A percentile compares a stretch with the other conserved stretches of the same genome.
These are phyloP conservation scores for Caryopteris hybrid DNA, from an alignment of 305 asterid species.

Conservation along the genomic window DNA sequence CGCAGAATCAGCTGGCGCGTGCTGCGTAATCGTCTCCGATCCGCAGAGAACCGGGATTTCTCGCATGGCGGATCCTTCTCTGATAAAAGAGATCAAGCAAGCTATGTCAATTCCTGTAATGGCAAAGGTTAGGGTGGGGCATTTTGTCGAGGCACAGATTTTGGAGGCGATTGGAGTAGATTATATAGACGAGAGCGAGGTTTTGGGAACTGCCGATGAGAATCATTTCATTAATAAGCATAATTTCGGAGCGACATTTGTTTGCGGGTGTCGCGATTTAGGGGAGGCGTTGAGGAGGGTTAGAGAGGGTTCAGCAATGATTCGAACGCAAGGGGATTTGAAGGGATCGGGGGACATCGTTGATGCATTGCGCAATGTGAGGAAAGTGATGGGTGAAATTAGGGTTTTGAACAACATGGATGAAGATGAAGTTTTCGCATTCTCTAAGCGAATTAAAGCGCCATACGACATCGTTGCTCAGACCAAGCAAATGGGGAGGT, in stretches of 20 bases:
- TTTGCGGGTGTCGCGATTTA: constrained; percentile 73
- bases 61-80: constrained; percentile 77
- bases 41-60: constrained; percentile 44
- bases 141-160: constrained; percentile 84
- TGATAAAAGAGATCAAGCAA: constrained; percentile 65
- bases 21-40: constrained; percentile 58
- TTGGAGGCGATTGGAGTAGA: constrained; percentile 69
- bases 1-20: constrained; percentile 83
- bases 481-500: constrained; percentile 82
- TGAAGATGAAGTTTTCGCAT: constrained; percentile 77
- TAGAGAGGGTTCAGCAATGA: constrained; percentile 82
- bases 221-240: constrained; percentile 71
- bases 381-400: constrained; percentile 70
- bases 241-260: constrained; percentile 58
- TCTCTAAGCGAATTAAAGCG: constrained; percentile 59
- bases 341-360: constrained; percentile 40
- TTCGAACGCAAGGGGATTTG: constrained; percentile 64
- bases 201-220: constrained; percentile 57
- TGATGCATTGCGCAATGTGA: constrained; percentile 58
- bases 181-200: constrained; percentile 78
- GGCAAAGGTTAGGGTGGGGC: constrained; percentile 74
- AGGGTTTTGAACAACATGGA: constrained; percentile 73
- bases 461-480: constrained; percentile 81
- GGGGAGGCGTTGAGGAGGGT: constrained; percentile 79
- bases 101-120: constrained; percentile 60